Base-by-base conservation (phyloP, 202 grass and related monocot genomes). In the Carex sylvatica region DNA sequence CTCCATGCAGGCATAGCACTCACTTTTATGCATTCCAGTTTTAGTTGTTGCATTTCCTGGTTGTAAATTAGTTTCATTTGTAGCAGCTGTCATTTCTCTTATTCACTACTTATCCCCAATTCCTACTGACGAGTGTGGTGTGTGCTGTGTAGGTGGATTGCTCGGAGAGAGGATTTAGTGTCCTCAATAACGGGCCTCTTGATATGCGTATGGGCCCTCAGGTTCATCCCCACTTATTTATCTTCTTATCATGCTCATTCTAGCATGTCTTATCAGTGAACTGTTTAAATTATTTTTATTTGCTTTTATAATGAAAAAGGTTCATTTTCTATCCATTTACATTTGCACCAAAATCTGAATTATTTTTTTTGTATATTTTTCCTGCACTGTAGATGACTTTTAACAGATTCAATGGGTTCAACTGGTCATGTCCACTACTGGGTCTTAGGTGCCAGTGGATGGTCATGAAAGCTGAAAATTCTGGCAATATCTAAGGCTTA, bases 201-300 rank as follows among this genome's bases (percentile, higher is more conserved):
- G 92, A 95, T 79, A 98, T 98, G 96, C 96, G 96, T 44, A 98
- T 98, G 96, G 91, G 90, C 40, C 96, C 92, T 81, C 92, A 88
- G 96, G 96, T 93, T 42, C 70, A 84, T 85, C 60, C 70, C 13
- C 33, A 44, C 7, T 33, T 35, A 18, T 85, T 67, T 35, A 33
- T 19, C 23, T 23, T 2, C 28, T 31, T 33, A 61, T 16, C 74
- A 54, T 1, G 14, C 65, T 84, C 12, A 65, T 46, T 19, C 79
- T 42, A 4, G 3, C 15, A 22, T 47, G 44, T 22, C 16, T 75
- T 12, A 6, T 36, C 60, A 36, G 65, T 71, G 40, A 47, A 46
- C 16, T 71, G 49, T 77, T 59, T 77, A 77, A 52, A 19, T 62
- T 35, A 56, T 35, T 58, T 16, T 77, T 36, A n/a, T 77, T 58